Conservation (phyloP, 2,329 filamentous ascomycete genomes). For the Alternaria brassicae region DNA sequence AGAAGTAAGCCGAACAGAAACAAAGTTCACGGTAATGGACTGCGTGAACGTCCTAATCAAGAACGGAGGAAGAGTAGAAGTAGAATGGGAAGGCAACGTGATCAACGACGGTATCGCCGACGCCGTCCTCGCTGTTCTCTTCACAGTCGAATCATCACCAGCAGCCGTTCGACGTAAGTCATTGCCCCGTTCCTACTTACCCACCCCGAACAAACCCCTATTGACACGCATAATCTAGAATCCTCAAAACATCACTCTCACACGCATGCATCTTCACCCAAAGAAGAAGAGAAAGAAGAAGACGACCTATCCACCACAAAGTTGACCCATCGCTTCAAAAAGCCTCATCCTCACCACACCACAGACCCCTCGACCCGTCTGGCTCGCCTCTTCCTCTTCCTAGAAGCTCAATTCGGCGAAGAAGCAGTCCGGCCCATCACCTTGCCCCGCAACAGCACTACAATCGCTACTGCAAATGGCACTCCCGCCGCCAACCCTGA, state of each 20-base stretch:
- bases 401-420: slow-evolving; percentile 93
- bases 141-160: slow-evolving; percentile 91
- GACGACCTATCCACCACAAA: slow-evolving; percentile 13
- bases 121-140: slow-evolving; percentile 89
- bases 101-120: slow-evolving; percentile 99
- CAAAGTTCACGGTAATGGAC: slow-evolving; percentile 78
- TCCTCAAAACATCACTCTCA: slow-evolving; percentile 47
- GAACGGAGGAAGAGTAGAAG: slow-evolving; percentile 78
- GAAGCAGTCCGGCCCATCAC: slow-evolving; percentile 82
- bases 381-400: slow-evolving; percentile 88
- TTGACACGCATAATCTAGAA: slow-evolving; percentile 35
- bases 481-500: slow-evolving; percentile 6
- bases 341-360: slow-evolving; percentile 74
- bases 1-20: slow-evolving; percentile 64
- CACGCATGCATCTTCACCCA: slow-evolving; percentile 19
- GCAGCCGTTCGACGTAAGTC: slow-evolving; percentile 87
- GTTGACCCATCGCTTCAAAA: slow-evolving; percentile 44
- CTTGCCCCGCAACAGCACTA: slow-evolving; percentile 62
- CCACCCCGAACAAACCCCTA: background rate
- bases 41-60: slow-evolving; percentile 83
- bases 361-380: slow-evolving; percentile 78
- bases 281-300: slow-evolving; percentile 11
- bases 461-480: slow-evolving; percentile 25
- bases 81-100: slow-evolving; percentile 98
- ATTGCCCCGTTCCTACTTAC: slow-evolving; percentile 11